Conservation (phyloP, 2,329 filamentous ascomycete genomes). For the Fusarium cyanostomum region DNA sequence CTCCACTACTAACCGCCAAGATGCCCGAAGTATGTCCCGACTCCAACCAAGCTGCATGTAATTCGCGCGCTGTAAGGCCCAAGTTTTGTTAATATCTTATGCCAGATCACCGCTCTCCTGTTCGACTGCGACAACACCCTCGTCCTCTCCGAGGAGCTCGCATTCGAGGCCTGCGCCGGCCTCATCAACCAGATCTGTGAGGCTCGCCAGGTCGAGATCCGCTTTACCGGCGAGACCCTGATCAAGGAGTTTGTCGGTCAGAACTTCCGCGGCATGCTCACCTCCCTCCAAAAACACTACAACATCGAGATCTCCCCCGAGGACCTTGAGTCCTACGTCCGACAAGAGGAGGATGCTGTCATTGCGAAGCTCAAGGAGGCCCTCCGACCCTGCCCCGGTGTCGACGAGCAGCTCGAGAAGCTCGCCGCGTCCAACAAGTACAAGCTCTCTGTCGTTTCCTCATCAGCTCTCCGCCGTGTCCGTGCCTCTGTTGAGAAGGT, state of each 20-base stretch:
- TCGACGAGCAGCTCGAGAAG: conserved; percentile 72
- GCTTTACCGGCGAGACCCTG: conserved; percentile 81
- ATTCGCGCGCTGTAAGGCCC: neutral
- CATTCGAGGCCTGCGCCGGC: conserved; percentile 90
- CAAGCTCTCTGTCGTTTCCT: conserved; percentile 81
- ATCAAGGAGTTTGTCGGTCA: conserved; percentile 90
- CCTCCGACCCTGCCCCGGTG: conserved; percentile 74
- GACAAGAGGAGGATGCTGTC: conserved; percentile 81
- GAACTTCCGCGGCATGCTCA: conserved; percentile 94
- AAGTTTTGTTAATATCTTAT: conserved; percentile 2
- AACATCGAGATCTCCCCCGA: conserved; percentile 73
- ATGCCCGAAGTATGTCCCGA: conserved; percentile 47
- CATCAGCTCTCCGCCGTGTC: conserved; percentile 81
- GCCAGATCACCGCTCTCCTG: conserved; percentile 72
- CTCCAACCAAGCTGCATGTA: neutral
- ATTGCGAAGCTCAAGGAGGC: conserved; percentile 79
- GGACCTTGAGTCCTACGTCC: conserved; percentile 79
- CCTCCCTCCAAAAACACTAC: conserved; percentile 78
- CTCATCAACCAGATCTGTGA: conserved; percentile 87
- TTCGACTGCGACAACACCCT: conserved; percentile 92
- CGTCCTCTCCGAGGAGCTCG: conserved; percentile 88
- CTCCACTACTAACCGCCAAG: conserved; percentile 34
- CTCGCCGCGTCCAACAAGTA: conserved; percentile 71
- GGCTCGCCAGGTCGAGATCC: conserved; percentile 67
- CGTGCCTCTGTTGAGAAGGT: conserved; percentile 81